Evolutionary conservation across 106 monocot species (phyloP), one percentile per base, ranked within the genome.

Genomic region (Allium fistulosum): DNA sequence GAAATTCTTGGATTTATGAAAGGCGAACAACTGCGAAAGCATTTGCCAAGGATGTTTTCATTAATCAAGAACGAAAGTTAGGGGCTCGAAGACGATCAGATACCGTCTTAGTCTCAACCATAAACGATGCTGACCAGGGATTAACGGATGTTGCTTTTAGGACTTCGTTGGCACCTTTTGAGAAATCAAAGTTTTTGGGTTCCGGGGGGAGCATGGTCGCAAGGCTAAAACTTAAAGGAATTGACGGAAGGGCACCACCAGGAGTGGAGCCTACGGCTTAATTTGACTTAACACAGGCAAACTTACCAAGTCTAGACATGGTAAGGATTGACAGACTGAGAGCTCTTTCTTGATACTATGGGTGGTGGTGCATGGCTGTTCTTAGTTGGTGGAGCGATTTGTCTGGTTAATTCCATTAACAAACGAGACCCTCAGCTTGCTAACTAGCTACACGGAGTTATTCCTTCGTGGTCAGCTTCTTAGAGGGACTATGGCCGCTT

Each of bases 401-500:
- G 67, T 73, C 72, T 72, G 60, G 72, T 78, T 78, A 78, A 72
- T 78, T 78, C 61, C 65, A 60, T 53, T 78, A 72, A 73, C 78
- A 58, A 71, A 71, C 64, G 53, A 77, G 77, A 77, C 71, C 71
- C 77, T 65, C 58, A 58, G 65, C 77, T 6, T 62, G 62, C 62
- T 62, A 62, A 62, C 62, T 62, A 62, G 62, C 15, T 62, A 62
- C 27, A 37, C 62, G 26, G 62, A 22, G 62, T 22, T 6, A 62
- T 62, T 63, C 53, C 80, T 84, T 80, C 80, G 76, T 48, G 70
- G 75, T 82, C 78, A 85, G 82, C 88, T 85, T 89, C 84, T 85
- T 89, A 89, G 88, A 85, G 88, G 88, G 88, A 85, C 84, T 79
- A 82, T 84, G 84, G 88, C 77, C 81, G 74, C 62, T 82, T 75